Conservation (phyloP, 2,329 filamentous ascomycete species). For the Dothistroma pini region DNA sequence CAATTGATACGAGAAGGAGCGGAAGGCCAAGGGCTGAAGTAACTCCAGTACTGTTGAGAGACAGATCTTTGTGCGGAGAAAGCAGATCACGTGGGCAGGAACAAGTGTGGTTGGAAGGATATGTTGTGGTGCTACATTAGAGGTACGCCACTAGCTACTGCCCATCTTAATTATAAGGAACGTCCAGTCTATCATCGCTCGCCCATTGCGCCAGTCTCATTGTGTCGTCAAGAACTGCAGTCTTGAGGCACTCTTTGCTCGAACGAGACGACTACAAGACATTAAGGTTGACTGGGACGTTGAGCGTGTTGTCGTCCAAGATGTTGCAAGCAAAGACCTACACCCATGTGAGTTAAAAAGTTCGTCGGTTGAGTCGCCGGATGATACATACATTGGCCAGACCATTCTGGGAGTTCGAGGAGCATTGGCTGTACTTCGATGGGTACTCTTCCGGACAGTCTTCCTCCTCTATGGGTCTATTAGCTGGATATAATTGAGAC, state of each 20-base stretch:
- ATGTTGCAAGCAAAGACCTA: conserved; percentile 1
- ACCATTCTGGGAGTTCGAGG: neutral
- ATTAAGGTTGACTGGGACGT: neutral
- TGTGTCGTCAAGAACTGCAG: neutral
- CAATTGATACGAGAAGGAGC: too few relatives aligned
- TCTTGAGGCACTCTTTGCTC: neutral
- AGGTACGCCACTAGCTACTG: too few relatives aligned
- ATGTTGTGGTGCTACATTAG: too few relatives aligned
- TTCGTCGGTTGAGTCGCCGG: neutral
- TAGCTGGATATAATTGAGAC: too few relatives aligned
- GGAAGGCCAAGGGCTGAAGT: too few relatives aligned
- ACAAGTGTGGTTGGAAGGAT: too few relatives aligned
- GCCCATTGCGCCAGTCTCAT: too few relatives aligned
- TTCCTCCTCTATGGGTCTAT: neutral
- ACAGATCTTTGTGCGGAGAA: too few relatives aligned
- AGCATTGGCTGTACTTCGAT: neutral
- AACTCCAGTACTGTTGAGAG: too few relatives aligned
- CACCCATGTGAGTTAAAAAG: neutral
- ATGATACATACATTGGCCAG: neutral
- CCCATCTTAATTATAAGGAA: too few relatives aligned
- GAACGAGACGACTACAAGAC: neutral
- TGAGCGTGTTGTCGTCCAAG: neutral
- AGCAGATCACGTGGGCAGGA: too few relatives aligned
- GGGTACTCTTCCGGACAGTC: neutral
- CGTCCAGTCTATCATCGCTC: too few relatives aligned